Conservation (phyloP, 495 filamentous ascomycete genomes). For the Trichoderma asperelloides region DNA sequence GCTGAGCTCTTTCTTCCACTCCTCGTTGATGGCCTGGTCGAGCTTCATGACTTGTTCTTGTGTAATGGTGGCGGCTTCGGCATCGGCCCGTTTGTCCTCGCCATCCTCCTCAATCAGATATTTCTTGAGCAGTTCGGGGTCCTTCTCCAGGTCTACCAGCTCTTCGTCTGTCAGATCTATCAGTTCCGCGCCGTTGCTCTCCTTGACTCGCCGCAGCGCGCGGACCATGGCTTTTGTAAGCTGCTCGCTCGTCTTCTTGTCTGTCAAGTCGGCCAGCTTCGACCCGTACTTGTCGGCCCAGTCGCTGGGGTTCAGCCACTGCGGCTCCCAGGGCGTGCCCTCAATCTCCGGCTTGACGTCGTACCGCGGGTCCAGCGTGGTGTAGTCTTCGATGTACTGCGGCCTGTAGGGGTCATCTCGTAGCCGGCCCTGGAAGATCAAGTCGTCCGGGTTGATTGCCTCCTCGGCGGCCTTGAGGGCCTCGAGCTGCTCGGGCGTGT, state of each 20-base stretch:
- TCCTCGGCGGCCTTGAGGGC: constrained; percentile 81
- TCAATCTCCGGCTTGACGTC: constrained; percentile 7
- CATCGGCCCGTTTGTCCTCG: constrained; percentile 34
- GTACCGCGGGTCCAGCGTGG: constrained; percentile 50
- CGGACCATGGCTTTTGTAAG: constrained; percentile 12
- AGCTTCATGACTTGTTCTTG: constrained; percentile 12
- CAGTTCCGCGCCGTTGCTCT: constrained; percentile 30
- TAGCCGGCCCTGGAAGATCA: constrained; percentile 60
- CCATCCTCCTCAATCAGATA: constrained; percentile 40
- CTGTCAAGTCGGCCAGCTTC: constrained; percentile 23
- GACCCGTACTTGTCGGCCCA: constrained; percentile 26
- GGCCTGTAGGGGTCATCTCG: constrained; percentile 63
- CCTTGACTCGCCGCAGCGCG: constrained; percentile 18
- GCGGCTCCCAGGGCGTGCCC: constrained; percentile 10
- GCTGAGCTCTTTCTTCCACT: constrained; percentile 16
- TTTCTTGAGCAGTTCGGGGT: constrained; percentile 23
- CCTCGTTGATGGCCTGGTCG: constrained; percentile 14
- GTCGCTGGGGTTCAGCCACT: constrained; percentile 36
- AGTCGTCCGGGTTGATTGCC: constrained; percentile 67
- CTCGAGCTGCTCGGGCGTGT: constrained; percentile 72
- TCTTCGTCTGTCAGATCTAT: constrained; percentile 18
- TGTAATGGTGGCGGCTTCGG: constrained; percentile 17
- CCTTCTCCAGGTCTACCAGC: constrained; percentile 21
- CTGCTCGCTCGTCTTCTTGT: constrained; percentile 9
- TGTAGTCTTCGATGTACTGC: constrained; percentile 80